phyloP scores from a whole-genome alignment of 441 rosid species.

The Adansonia grandidieri region DNA sequence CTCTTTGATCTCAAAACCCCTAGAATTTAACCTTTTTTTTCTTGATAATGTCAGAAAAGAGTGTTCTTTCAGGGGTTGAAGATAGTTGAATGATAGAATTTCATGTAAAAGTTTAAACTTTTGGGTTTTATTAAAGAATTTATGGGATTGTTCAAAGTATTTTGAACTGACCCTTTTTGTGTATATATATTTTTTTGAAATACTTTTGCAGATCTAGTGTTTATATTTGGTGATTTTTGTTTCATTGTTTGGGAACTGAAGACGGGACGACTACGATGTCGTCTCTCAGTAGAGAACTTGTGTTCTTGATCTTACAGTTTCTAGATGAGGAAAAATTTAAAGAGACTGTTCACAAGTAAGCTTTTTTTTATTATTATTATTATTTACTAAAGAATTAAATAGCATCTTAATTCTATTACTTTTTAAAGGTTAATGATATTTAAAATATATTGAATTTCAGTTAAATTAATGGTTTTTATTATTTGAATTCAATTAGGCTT shows the following conservation, averaged over 20 bases:
- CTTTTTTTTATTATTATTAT: too few relatives aligned
- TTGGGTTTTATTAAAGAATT: too few relatives aligned
- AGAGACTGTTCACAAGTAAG: not conserved
- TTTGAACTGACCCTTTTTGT: not conserved
- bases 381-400: too few relatives aligned
- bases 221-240: not conserved
- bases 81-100: too few relatives aligned
- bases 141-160: not conserved
- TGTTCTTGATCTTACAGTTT: constrained; percentile 6
- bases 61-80: too few relatives aligned
- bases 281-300: not conserved
- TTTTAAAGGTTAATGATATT: too few relatives aligned
- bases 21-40: too few relatives aligned
- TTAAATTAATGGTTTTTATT: not conserved
- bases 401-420: too few relatives aligned
- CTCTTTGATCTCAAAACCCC: too few relatives aligned
- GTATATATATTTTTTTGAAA: not conserved
- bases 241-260: too few relatives aligned
- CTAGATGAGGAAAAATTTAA: not conserved
- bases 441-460: not conserved
- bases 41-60: too few relatives aligned
- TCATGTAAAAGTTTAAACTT: too few relatives aligned
- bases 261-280: not conserved
- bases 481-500: not conserved
- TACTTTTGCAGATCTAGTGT: not conserved